Base-by-base conservation (phyloP, 73 alveolate species). In the Symbiodinium natans region DNA sequence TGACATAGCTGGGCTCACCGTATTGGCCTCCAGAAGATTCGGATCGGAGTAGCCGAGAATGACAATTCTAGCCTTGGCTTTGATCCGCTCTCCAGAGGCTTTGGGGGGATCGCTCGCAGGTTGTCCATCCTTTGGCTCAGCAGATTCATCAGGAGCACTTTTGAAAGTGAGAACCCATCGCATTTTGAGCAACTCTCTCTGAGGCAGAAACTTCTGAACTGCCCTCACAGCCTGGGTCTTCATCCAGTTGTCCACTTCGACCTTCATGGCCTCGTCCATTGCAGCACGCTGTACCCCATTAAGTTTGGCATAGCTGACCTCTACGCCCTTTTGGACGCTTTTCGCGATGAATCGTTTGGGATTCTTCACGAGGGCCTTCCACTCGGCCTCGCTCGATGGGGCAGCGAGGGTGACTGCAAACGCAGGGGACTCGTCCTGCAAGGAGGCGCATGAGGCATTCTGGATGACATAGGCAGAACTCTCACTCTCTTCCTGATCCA, bases 1-100 rank as follows among this genome's bases (percentile, higher is more conserved):
- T 0, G 93, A 46, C 31, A 86, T 25, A 0, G 93, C 40, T 0
- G 93, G 93, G 21, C 56, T 43, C 0, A 23, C 56, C 1, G 48
- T 86, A 29, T 21, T 39, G 11, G 11, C 10, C 33, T 9, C 27
- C 74, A 25, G 43, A 2, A 25, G 13, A 2, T 41, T 42, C 1
- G 92, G 77, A 31, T 83, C 92, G 11, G 42, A 17, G 34, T 4
- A 83, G 13, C 92, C 92, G n/a, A 83, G 0, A 29, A 86, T 15
- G 13, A 86, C 93, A 2, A 86, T 41, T 34, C 92, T 7, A 0
- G 92, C 93, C 33, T 52, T 38, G 4, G 83, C 83, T 54, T 83
- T 83, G 68, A 83, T 75, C 29, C 29, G 2, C n/a, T n/a, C 48
- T 46, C 13, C 13, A 9, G 6, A 6, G n/a, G n/a, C n/a, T n/a